A percentile compares a stretch with the other conserved stretches of the same genome.
phyloP scores from a whole-genome alignment of 345 rosid species.

The Eucalyptus pauciflora region DNA sequence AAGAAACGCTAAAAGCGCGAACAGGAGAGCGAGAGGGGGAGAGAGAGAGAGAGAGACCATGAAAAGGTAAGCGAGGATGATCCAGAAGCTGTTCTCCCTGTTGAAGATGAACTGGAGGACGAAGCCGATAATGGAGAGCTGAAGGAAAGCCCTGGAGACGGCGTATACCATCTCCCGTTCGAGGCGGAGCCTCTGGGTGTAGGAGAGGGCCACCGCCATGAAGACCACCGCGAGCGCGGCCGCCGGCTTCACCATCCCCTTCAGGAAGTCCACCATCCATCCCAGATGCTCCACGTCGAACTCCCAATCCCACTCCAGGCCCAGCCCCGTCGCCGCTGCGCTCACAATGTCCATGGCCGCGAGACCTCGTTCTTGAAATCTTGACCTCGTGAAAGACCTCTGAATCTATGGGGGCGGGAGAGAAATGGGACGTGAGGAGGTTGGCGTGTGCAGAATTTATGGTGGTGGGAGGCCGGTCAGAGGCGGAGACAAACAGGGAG shows the following conservation, averaged over 20 bases:
- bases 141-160: slow-evolving; percentile 63
- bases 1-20: background rate
- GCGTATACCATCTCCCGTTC: slow-evolving; percentile 81
- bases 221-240: slow-evolving; percentile 70
- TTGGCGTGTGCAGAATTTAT: background rate
- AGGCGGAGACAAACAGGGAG: background rate
- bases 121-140: slow-evolving; percentile 77
- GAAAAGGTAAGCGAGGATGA: slow-evolving; percentile 78
- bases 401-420: background rate
- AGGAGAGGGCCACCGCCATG: slow-evolving; percentile 55
- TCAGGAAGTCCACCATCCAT: slow-evolving; percentile 48
- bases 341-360: slow-evolving; percentile 11
- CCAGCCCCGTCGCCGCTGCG: background rate
- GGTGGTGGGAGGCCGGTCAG: background rate
- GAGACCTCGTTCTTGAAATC: background rate
- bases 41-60: slow-evolving; percentile 27
- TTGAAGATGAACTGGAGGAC: slow-evolving; percentile 82
- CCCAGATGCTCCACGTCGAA: background rate
- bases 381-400: background rate
- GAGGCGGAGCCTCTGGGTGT: slow-evolving; percentile 50
- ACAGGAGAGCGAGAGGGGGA: background rate
- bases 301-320: background rate
- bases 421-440: background rate
- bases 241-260: slow-evolving; percentile 78
- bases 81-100: slow-evolving; percentile 46